Evolutionary conservation across 2,329 filamentous ascomycete species (phyloP).

Genomic region (Fusarium tricinctum): DNA sequence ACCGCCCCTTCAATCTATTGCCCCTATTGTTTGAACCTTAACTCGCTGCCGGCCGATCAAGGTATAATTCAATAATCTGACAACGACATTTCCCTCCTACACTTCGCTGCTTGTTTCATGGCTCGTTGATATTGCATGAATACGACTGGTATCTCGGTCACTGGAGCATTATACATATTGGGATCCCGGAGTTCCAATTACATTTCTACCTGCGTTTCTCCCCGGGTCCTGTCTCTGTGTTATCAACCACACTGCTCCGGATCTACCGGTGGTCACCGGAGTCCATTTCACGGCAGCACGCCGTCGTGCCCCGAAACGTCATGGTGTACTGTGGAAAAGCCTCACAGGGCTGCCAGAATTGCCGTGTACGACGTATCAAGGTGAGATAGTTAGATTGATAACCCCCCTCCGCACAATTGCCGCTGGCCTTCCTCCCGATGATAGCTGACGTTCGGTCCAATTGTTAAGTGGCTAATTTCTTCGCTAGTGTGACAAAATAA

Average conservation of each 20-base stretch:
- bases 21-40: slow-evolving; percentile 33
- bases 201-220: slow-evolving; percentile 15
- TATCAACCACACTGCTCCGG: slow-evolving; percentile 20
- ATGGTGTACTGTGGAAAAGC: slow-evolving; percentile 72
- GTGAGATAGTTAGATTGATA: slow-evolving; percentile 53
- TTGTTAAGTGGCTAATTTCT: slow-evolving; percentile 23
- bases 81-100: slow-evolving; percentile 8
- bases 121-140: neutral
- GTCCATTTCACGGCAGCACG: slow-evolving; percentile 26
- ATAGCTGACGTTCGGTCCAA: neutral
- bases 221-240: slow-evolving; percentile 15
- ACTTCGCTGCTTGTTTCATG: slow-evolving; percentile 14
- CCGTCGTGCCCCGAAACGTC: slow-evolving; percentile 11
- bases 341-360: slow-evolving; percentile 68
- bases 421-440: neutral
- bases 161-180: slow-evolving; percentile 11
- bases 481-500: slow-evolving; percentile 69
- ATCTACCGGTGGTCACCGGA: slow-evolving; percentile 24
- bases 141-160: slow-evolving; percentile 2
- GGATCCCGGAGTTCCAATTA: slow-evolving; percentile 5
- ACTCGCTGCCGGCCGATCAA: slow-evolving; percentile 9
- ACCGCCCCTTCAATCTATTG: slow-evolving; percentile 12
- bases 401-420: neutral
- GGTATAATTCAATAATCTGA: slow-evolving; percentile 12
- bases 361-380: slow-evolving; percentile 68